These are phyloP conservation scores for Rhizophora mangle DNA, from an alignment of 345 rosid genomes.

Conservation along the genomic window DNA sequence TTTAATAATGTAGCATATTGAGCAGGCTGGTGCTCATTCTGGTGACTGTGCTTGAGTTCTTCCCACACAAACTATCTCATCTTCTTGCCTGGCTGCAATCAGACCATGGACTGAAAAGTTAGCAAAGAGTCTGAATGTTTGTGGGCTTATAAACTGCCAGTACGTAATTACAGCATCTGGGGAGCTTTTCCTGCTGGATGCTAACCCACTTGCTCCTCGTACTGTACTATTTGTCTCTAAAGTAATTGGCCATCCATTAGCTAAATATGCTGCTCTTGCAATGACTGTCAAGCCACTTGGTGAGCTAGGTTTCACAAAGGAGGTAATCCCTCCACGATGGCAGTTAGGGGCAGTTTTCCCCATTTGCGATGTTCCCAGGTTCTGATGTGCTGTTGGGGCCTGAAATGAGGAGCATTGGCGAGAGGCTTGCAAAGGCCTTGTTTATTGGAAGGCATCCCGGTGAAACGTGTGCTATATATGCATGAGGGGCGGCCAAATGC, in stretches of 20 bases:
- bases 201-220: conserved; percentile 94
- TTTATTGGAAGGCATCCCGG: too few species aligned
- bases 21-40: conserved; percentile 97
- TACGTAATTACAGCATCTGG: conserved; percentile 75
- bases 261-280: conserved; percentile 85
- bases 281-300: conserved; percentile 79
- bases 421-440: conserved; percentile 62
- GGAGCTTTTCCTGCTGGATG: conserved; percentile 90
- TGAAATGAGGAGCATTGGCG: conserved; percentile 94
- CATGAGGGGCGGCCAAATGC: too few species aligned
- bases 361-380: conserved; percentile 29
- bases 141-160: conserved; percentile 95
- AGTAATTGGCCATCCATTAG: conserved; percentile 88
- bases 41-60: conserved; percentile 94
- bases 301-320: conserved; percentile 64
- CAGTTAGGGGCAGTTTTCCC: conserved; percentile 92
- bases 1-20: conserved; percentile 97
- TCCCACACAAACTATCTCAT: conserved; percentile 75
- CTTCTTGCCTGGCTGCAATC: conserved; percentile 66
- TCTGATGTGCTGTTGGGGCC: conserved; percentile 90
- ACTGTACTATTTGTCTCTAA: conserved; percentile 97
- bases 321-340: conserved; percentile 74
- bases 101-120: conserved; percentile 71
- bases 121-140: conserved; percentile 72
- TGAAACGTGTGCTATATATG: too few species aligned